Conservation (phyloP, 768 basidiomycete species). For the Termitomyces sp. region DNA sequence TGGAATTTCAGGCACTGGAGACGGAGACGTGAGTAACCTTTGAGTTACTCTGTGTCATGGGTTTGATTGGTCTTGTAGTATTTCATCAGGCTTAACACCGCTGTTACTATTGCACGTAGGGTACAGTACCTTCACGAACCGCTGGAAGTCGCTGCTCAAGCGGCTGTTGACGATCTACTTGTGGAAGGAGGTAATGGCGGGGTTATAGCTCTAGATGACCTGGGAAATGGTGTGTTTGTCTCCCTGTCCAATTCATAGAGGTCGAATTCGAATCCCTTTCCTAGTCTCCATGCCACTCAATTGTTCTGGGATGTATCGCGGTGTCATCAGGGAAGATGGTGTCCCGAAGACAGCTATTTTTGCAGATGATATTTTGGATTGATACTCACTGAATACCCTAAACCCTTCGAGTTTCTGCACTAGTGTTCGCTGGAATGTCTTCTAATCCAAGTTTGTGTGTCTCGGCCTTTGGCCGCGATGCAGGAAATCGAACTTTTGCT, state of each 20-base stretch:
- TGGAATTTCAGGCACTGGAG: slow-evolving; percentile 80
- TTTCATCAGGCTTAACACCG: slow-evolving; percentile 69
- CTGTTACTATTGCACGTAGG: slow-evolving; percentile 59
- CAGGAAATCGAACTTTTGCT: background rate
- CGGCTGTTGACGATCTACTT: slow-evolving; percentile 53
- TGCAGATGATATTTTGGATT: slow-evolving; percentile 49
- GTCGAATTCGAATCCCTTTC: background rate
- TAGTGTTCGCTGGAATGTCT: background rate
- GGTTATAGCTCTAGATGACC: slow-evolving; percentile 63
- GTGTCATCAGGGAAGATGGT: slow-evolving; percentile 65
- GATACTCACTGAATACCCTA: background rate
- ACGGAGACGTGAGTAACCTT: slow-evolving; percentile 61
- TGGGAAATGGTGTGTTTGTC: slow-evolving; percentile 54
- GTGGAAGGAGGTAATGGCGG: slow-evolving; percentile 65
- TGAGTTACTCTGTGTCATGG: background rate
- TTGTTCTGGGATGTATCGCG: slow-evolving; percentile 79
- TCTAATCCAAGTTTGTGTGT: background rate
- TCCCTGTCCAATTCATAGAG: background rate
- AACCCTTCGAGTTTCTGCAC: no score
- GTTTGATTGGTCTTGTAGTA: slow-evolving; percentile 38
- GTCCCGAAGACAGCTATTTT: slow-evolving; percentile 74
- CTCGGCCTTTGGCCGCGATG: no score
- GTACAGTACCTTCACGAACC: slow-evolving; percentile 57
- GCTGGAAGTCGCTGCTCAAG: slow-evolving; percentile 45
- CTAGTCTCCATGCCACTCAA: slow-evolving; percentile 74